Percentiles rank a stretch among this genome's conserved stretches.
Evolutionary conservation across 805 yeast species (phyloP).

Genomic region (Kluyveromyces aestuarii): DNA sequence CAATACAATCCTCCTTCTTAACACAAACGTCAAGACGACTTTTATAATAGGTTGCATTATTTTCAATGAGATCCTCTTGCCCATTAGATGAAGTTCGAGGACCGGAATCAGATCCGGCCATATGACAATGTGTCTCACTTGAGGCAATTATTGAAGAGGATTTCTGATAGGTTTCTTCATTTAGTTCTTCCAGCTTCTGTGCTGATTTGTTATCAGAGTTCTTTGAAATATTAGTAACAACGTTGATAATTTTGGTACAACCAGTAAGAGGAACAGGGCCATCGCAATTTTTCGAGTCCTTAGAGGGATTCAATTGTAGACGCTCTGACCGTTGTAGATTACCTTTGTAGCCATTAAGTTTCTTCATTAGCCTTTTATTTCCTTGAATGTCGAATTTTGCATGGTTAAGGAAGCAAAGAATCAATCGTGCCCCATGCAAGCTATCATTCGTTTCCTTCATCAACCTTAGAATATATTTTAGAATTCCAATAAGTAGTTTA

Average conservation of each 20-base stretch:
- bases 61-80: background rate
- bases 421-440: background rate
- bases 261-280: background rate
- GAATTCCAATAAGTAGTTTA: background rate
- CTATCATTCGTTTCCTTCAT: background rate
- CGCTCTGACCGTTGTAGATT: background rate
- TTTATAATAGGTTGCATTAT: background rate
- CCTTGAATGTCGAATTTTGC: constrained; percentile 1
- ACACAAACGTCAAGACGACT: background rate
- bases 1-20: no score
- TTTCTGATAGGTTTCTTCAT: background rate
- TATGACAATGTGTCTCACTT: no score
- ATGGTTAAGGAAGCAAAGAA: background rate
- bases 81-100: background rate
- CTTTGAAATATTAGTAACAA: background rate
- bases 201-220: background rate
- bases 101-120: background rate
- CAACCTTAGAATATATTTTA: background rate
- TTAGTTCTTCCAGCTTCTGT: background rate
- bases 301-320: background rate
- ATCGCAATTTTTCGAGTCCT: background rate
- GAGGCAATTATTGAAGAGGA: background rate
- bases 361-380: background rate
- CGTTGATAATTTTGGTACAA: no score
- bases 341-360: background rate